Conservation (phyloP, 2,329 filamentous ascomycete species). For the Claviceps spartinae region DNA sequence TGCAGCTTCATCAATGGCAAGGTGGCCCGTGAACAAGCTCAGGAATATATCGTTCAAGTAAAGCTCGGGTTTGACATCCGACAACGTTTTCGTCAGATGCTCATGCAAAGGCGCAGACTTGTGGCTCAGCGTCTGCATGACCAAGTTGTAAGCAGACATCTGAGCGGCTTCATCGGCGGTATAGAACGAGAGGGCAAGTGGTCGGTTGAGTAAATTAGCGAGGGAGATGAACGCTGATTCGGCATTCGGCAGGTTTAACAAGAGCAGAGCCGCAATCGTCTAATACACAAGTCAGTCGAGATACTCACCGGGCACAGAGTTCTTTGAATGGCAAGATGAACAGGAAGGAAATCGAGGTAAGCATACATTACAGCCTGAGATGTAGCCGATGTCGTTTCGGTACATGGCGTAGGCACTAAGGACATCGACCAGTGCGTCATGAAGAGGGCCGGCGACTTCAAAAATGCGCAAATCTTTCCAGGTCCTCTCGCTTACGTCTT, state of each 20-base stretch:
- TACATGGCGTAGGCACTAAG: slow-evolving; percentile 73
- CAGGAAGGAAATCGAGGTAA: neutral
- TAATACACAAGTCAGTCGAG: slow-evolving; percentile 16
- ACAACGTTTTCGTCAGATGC: slow-evolving; percentile 43
- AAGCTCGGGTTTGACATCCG: slow-evolving; percentile 31
- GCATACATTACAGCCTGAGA: slow-evolving; percentile 60
- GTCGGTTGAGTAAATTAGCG: slow-evolving; percentile 65
- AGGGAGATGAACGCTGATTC: slow-evolving; percentile 55
- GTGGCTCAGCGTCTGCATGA: slow-evolving; percentile 50
- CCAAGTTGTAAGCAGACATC: slow-evolving; percentile 52
- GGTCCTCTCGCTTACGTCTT: slow-evolving; percentile 49
- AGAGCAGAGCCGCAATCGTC: slow-evolving; percentile 59
- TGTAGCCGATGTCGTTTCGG: slow-evolving; percentile 66
- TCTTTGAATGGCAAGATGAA: neutral
- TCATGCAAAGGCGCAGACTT: slow-evolving; percentile 51
- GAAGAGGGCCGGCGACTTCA: slow-evolving; percentile 49
- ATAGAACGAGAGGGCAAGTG: slow-evolving; percentile 62
- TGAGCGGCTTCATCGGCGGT: slow-evolving; percentile 57
- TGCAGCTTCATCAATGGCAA: slow-evolving; percentile 56
- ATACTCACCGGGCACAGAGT: slow-evolving; percentile 4
- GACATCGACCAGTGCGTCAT: slow-evolving; percentile 56
- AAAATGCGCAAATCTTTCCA: slow-evolving; percentile 66
- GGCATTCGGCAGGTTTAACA: slow-evolving; percentile 55
- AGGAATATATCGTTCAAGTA: slow-evolving; percentile 51
- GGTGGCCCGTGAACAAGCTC: slow-evolving; percentile 46